Conservation (phyloP, 1,284 basidiomycete species). For the Cryptococcus sp. region DNA sequence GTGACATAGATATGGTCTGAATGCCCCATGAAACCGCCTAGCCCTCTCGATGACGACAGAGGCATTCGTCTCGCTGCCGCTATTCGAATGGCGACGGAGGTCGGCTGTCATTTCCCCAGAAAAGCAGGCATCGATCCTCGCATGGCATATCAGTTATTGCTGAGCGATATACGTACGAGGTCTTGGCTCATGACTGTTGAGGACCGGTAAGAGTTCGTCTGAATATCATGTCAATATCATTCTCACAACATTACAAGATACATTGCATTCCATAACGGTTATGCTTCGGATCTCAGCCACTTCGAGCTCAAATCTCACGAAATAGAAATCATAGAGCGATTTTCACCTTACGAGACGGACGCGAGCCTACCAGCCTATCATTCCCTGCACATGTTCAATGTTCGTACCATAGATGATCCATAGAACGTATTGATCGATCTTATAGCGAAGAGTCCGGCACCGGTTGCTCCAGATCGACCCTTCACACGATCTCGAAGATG, state of each 20-base stretch:
- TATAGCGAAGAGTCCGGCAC: too few species aligned
- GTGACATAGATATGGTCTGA: too few species aligned
- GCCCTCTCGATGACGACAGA: not conserved
- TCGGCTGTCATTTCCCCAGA: not conserved
- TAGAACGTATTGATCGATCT: too few species aligned
- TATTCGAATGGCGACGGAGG: not conserved
- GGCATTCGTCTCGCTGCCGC: not conserved
- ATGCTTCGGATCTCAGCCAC: not conserved
- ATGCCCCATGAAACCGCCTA: too few species aligned
- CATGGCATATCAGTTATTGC: too few species aligned
- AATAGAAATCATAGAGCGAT: not conserved
- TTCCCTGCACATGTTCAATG: not conserved
- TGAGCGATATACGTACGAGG: not conserved
- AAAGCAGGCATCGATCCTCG: too few species aligned
- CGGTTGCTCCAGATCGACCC: too few species aligned
- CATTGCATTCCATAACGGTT: not conserved
- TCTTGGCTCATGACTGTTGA: not conserved
- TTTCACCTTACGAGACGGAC: not conserved
- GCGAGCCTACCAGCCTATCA: not conserved
- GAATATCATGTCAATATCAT: too few species aligned
- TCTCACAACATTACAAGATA: too few species aligned
- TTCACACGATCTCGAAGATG: too few species aligned
- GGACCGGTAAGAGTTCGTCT: too few species aligned
- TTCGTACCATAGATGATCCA: not conserved
- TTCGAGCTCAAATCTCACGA: conserved; percentile 1